Base-by-base conservation (phyloP, 495 filamentous ascomycete genomes). In the Letharia columbiana region DNA sequence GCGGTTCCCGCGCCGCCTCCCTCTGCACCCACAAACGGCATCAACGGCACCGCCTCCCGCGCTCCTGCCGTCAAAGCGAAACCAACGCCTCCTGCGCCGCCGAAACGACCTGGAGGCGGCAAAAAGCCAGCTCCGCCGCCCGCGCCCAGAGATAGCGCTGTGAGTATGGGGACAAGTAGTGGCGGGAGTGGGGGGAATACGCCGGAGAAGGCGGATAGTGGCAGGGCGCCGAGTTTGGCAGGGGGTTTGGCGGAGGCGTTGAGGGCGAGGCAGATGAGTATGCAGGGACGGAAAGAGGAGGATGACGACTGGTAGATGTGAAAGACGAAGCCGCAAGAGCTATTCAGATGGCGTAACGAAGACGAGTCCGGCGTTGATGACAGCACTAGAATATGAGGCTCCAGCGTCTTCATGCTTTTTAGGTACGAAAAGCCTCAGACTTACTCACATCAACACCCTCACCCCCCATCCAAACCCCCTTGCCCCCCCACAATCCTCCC, bases 211-310 rank as follows among this genome's bases (percentile, higher is more conserved):
- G 82, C 88, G 20, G 86, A 85, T 44, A 82, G 82, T 63, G 79
- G 77, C 17, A 69, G 74, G 23, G 80, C 78, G 37, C 83, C 82
- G 40, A 92, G 90, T 73, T 73, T 96, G 71, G 91, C 91, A 1
- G 91, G 89, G 31, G 90, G 90, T 1, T 77, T 98, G 67, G 93
- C 93, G 7, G 90, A 96, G 73, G 91, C 91, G 42, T 73, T 94
- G 75, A 76, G 87, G 72, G 84, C 86, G 68, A 80, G 90, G 77
- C 89, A 94, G 73, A 84, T 79, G 67, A 85, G 84, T 13, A 88
- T 89, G 85, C 83, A 83, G 63, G 80, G 80, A 44, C 68, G 71
- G 49, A 80, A 81, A 63, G 84, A 83, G 65, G 82, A 90, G 66
- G 90, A 94, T 62, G 91, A 86, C 61, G 83, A 94, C 69, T 68